Percentiles rank a stretch among this genome's conserved stretches.
These are phyloP conservation scores for Beta macrorhiza DNA, from an alignment of 179 eudicot genomes.

Conservation along the genomic window DNA sequence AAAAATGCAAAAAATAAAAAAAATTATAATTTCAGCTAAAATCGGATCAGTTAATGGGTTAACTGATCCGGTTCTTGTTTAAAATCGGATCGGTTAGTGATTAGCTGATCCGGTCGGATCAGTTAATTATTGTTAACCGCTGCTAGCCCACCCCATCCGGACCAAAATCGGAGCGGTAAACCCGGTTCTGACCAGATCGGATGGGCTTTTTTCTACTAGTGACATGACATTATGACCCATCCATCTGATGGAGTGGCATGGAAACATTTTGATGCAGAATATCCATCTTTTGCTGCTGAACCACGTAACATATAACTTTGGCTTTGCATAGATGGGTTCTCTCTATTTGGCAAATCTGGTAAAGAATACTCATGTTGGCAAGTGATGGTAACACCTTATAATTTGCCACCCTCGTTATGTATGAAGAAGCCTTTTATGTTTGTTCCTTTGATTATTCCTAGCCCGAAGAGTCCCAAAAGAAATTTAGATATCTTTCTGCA, in stretches of 20 bases:
- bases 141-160: too few species aligned
- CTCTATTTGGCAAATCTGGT: slow-evolving; percentile 24
- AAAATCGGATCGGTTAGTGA: too few species aligned
- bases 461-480: slow-evolving; percentile 16
- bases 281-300: slow-evolving; percentile 21
- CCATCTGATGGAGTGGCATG: slow-evolving; percentile 21
- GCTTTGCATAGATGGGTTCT: slow-evolving; percentile 25
- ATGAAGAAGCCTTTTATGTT: slow-evolving; percentile 3
- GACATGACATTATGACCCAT: background rate
- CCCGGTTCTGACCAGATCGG: too few species aligned
- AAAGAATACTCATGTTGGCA: slow-evolving; percentile 28
- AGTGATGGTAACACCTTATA: slow-evolving; percentile 24
- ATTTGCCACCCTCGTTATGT: slow-evolving; percentile 25
- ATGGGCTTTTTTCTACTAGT: too few species aligned
- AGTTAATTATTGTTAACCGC: too few species aligned
- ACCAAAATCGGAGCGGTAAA: too few species aligned
- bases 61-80: too few species aligned
- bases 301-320: slow-evolving; percentile 29
- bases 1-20: too few species aligned
- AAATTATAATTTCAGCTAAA: too few species aligned
- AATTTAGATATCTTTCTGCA: slow-evolving; percentile 30
- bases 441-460: slow-evolving; percentile 15
- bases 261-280: slow-evolving; percentile 13
- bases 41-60: too few species aligned
- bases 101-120: too few species aligned